phyloP scores from a whole-genome alignment of 202 grass and related monocot genomes.

The Eragrostis tef region DNA sequence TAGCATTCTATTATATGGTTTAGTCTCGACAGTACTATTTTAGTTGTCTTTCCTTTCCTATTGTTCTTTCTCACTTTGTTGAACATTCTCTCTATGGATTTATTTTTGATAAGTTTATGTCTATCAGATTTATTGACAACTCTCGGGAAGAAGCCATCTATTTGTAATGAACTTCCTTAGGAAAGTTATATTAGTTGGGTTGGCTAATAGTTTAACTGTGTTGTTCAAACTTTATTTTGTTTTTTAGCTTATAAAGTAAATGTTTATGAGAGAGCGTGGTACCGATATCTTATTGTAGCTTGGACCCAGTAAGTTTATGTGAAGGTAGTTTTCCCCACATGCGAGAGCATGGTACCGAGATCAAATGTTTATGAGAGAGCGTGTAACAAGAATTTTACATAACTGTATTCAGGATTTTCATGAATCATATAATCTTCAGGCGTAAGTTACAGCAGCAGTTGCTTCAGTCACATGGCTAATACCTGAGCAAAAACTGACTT shows the following conservation, averaged over 20 bases:
- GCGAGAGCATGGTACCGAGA: no score
- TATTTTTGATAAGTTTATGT: constrained; percentile 34
- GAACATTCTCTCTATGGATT: constrained; percentile 18
- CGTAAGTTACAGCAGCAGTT: constrained; percentile 9
- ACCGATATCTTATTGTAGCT: constrained; percentile 6
- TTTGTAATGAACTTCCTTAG: neutral
- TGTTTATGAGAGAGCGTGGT: constrained; percentile 4
- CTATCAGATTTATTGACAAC: constrained; percentile 2
- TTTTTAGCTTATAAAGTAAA: constrained; percentile 34
- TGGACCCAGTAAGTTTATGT: constrained; percentile 13
- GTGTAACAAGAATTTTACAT: no score
- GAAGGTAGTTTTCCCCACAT: constrained; percentile 20
- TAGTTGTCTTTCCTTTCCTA: constrained; percentile 33
- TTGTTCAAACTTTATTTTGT: neutral
- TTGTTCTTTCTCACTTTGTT: neutral
- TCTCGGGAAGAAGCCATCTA: neutral
- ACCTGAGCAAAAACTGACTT: neutral
- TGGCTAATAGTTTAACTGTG: neutral
- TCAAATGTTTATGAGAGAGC: no score
- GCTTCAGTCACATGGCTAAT: constrained; percentile 20
- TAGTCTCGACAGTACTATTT: neutral
- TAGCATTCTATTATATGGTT: constrained; percentile 29
- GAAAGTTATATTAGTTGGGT: neutral
- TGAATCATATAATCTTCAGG: constrained; percentile 26
- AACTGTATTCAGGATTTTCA: constrained; percentile 33